These are phyloP conservation scores for Herpetospermum pedunculosum DNA, from an alignment of 306 rosid genomes.

Conservation along the genomic window DNA sequence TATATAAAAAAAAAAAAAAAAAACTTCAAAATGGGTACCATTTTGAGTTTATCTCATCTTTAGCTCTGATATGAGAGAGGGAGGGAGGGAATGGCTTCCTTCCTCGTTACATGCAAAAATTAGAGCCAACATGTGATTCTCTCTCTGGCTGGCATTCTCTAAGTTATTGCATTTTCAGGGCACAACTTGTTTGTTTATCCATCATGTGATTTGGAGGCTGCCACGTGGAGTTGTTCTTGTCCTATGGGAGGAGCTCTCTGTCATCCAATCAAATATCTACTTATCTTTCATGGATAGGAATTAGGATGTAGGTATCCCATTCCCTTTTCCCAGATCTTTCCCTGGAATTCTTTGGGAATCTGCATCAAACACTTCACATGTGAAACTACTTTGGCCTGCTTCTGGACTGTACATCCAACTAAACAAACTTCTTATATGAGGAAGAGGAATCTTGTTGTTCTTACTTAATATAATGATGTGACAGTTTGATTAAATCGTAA, in stretches of 20 bases:
- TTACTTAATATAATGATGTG: background rate
- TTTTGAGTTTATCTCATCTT: background rate
- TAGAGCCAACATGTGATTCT: background rate
- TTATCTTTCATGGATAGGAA: conserved; percentile 4
- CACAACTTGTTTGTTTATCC: background rate
- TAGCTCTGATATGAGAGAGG: background rate
- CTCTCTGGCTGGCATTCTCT: background rate
- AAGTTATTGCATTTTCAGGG: background rate
- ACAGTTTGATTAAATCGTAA: background rate
- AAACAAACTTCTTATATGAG: background rate
- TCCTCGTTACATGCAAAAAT: background rate
- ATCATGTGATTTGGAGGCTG: background rate
- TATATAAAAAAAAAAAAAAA: too few species aligned
- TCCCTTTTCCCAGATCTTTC: conserved; percentile 2
- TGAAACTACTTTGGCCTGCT: background rate
- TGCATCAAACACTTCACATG: background rate
- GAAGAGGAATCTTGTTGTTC: background rate
- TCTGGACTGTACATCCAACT: too few species aligned
- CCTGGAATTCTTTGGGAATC: background rate
- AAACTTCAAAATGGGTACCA: too few species aligned
- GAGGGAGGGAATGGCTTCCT: background rate
- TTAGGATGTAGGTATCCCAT: background rate
- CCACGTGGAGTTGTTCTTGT: background rate
- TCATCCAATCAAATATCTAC: conserved; percentile 1
- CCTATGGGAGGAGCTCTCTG: background rate